Conservation (phyloP, 257 asterid species). For the Vinca minor region DNA sequence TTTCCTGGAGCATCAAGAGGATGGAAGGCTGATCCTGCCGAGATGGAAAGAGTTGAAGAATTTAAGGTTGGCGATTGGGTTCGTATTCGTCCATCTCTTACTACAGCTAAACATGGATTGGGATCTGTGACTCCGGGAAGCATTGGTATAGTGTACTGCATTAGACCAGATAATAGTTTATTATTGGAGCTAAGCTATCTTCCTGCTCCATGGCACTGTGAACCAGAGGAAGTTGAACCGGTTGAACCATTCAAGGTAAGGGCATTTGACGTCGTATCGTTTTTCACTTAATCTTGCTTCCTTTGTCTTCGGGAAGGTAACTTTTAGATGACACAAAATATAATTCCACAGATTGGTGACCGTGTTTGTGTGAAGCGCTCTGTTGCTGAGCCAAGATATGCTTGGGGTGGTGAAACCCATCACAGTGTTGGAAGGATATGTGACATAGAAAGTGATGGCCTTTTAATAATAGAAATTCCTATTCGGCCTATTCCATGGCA, state of each 20-base stretch:
- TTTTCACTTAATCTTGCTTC: slow-evolving; percentile 5
- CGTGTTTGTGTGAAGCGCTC: slow-evolving; percentile 97
- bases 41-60: slow-evolving; percentile 99
- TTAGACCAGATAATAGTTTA: slow-evolving; percentile 85
- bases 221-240: slow-evolving; percentile 97
- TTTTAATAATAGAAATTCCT: slow-evolving; percentile 78
- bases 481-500: slow-evolving; percentile 91
- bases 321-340: not conserved
- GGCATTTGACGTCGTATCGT: slow-evolving; percentile 1
- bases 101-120: slow-evolving; percentile 92
- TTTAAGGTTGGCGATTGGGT: slow-evolving; percentile 98
- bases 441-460: slow-evolving; percentile 95
- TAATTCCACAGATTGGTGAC: slow-evolving; percentile 64
- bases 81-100: slow-evolving; percentile 86
- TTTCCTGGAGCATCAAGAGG: slow-evolving; percentile 99
- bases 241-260: slow-evolving; percentile 95
- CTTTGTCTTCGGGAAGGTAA: not conserved
- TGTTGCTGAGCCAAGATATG: slow-evolving; percentile 98
- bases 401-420: slow-evolving; percentile 99
- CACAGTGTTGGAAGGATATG: slow-evolving; percentile 90
- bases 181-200: slow-evolving; percentile 86
- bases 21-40: slow-evolving; percentile 99
- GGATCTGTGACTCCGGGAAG: slow-evolving; percentile 98
- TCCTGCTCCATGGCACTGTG: slow-evolving; percentile 97
- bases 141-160: slow-evolving; percentile 77